These are phyloP conservation scores for Pythium utonaiense DNA, from an alignment of 352 stramenopile species.

Conservation along the genomic window DNA sequence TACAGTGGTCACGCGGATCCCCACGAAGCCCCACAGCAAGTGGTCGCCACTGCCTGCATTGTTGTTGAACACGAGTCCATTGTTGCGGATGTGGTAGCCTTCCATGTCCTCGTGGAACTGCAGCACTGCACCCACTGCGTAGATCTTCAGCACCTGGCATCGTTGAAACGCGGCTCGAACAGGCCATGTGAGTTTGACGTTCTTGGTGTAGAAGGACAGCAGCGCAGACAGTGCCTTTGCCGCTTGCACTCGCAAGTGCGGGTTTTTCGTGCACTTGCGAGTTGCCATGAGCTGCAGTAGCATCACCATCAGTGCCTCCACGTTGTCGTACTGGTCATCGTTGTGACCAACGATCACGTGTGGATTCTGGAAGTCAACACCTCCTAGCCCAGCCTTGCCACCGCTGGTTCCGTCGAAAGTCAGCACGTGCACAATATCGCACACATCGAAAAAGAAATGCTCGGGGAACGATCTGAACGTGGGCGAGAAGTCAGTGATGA, in stretches of 20 bases:
- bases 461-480: conserved; percentile 58
- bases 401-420: conserved; percentile 30
- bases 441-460: conserved; percentile 76
- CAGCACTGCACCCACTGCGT: conserved; percentile 40
- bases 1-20: conserved; percentile 51
- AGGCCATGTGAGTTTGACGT: conserved; percentile 31
- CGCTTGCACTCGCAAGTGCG: conserved; percentile 63
- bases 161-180: conserved; percentile 38
- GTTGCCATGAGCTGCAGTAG: conserved; percentile 54
- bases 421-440: conserved; percentile 53
- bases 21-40: conserved; percentile 68
- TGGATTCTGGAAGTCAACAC: conserved; percentile 28
- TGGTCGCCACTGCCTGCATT: conserved; percentile 60
- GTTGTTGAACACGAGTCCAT: conserved; percentile 60
- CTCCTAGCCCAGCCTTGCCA: neutral
- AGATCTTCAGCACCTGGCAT: conserved; percentile 37
- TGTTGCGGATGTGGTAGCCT: conserved; percentile 63
- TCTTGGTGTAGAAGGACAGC: conserved; percentile 57
- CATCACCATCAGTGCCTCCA: conserved; percentile 63
- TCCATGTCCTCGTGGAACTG: conserved; percentile 77
- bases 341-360: neutral
- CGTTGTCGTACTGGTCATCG: conserved; percentile 16
- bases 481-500: conserved; percentile 41
- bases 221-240: conserved; percentile 52
- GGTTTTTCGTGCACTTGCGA: conserved; percentile 59